Evolutionary conservation across 495 filamentous ascomycete genomes (phyloP), one percentile per base, ranked within the genome.

Genomic region (Usnea hakonensis): DNA sequence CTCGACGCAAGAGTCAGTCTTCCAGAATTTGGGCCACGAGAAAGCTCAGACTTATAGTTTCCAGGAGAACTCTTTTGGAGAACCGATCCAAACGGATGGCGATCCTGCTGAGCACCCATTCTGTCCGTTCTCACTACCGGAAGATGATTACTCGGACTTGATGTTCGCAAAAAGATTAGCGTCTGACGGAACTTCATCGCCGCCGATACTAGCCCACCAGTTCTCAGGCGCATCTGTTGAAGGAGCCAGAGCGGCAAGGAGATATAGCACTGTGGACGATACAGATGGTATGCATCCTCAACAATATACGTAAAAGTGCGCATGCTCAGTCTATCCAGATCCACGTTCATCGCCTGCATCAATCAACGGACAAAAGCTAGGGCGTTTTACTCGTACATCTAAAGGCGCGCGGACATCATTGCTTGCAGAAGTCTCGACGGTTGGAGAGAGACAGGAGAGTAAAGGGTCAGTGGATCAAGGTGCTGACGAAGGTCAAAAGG

Each of bases 1-100:
- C 84, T 97, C 56, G 90, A 98, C 75, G 90, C 95, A 72, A 84
- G 90, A 68, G 94, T 84, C 77, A 70, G 74, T 62, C 52, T 9
- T 14, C 10, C 55, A 17, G 23, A 43, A 8, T 23, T 21, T 8
- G n/a, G 44, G 33, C 13, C 43, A n/a, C 2, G 38, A 8, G 0
- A 41, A 5, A 11, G 7, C 19, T n/a, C 35, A 23, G 17, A 28
- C 60, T 61, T 54, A 61, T 26, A 46, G 5, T 28, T 30, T 58
- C 56, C 37, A 83, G 81, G 81, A 81, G 69, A 74, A 83, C 48
- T 73, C 77, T 8, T 66, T 80, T 0, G 74, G 76, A 37, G 68
- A 83, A 55, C 85, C 88, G 65, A 74, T 75, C 57, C 81, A 85
- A 63, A 85, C 88, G 55, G 85, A 87, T 55, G 79, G 81, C 10